These are phyloP conservation scores for Limtongia smithiae DNA, from an alignment of 805 yeast species.

Conservation along the genomic window DNA sequence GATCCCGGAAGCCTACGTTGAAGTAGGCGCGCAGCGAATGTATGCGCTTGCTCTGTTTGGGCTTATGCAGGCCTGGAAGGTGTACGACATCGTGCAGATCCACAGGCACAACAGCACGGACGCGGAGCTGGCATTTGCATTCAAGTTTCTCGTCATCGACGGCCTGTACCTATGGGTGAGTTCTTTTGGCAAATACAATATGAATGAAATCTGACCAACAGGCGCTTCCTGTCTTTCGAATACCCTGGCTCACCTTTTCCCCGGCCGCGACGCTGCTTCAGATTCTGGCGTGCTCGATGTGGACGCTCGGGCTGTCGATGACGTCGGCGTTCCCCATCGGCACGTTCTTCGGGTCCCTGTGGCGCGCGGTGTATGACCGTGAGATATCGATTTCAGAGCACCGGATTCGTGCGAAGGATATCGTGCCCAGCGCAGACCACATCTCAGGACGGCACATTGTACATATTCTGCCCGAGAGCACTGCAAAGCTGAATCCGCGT, in stretches of 20 bases:
- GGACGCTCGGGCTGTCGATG: slow-evolving; percentile 48
- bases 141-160: slow-evolving; percentile 49
- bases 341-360: slow-evolving; percentile 28
- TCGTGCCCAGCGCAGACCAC: slow-evolving; percentile 46
- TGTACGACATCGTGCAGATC: slow-evolving; percentile 63
- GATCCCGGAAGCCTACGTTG: slow-evolving; percentile 64
- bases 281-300: slow-evolving; percentile 45
- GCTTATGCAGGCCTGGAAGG: slow-evolving; percentile 80
- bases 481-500: slow-evolving; percentile 78
- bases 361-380: slow-evolving; percentile 32
- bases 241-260: slow-evolving; percentile 69
- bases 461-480: slow-evolving; percentile 85
- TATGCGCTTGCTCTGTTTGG: slow-evolving; percentile 63
- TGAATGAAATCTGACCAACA: slow-evolving; percentile 1
- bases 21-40: slow-evolving; percentile 71
- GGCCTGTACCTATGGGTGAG: slow-evolving; percentile 56
- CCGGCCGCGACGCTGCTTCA: slow-evolving; percentile 53
- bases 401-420: slow-evolving; percentile 34
- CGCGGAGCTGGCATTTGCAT: slow-evolving; percentile 56
- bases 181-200: not conserved
- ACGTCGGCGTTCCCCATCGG: slow-evolving; percentile 25
- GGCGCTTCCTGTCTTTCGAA: slow-evolving; percentile 64
- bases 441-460: slow-evolving; percentile 84
- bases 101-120: slow-evolving; percentile 48
- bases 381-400: slow-evolving; percentile 39